Evolutionary conservation across 768 basidiomycete species (phyloP).

Genomic region (Boletus reticulatus): DNA sequence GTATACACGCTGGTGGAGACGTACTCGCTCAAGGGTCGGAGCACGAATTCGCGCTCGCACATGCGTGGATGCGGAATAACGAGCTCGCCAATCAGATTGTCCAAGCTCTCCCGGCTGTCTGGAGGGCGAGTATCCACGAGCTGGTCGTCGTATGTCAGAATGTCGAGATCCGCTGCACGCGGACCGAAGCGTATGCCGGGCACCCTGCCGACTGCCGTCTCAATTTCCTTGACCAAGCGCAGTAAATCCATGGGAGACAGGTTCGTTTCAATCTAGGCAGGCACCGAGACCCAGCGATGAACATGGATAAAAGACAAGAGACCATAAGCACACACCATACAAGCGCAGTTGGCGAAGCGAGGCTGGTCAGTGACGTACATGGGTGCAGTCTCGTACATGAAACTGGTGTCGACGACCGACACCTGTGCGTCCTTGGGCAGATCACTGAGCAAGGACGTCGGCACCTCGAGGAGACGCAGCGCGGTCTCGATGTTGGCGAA

Average conservation of each 20-base stretch:
- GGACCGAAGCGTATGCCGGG: slow-evolving; percentile 84
- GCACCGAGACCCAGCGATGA: background rate
- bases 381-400: slow-evolving; percentile 91
- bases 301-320: background rate
- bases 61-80: slow-evolving; percentile 83
- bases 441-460: slow-evolving; percentile 28
- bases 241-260: slow-evolving; percentile 60
- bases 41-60: slow-evolving; percentile 86
- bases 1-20: background rate
- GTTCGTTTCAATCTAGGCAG: slow-evolving; percentile 66
- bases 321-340: slow-evolving; percentile 56
- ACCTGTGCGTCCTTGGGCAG: slow-evolving; percentile 27
- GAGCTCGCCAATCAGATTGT: slow-evolving; percentile 64
- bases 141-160: slow-evolving; percentile 68
- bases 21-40: slow-evolving; percentile 87
- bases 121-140: slow-evolving; percentile 56
- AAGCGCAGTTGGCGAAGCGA: slow-evolving; percentile 84
- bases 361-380: slow-evolving; percentile 97
- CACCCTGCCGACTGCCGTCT: slow-evolving; percentile 71
- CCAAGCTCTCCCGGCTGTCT: slow-evolving; percentile 46
- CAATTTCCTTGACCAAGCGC: slow-evolving; percentile 66
- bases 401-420: slow-evolving; percentile 71
- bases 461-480: slow-evolving; percentile 64
- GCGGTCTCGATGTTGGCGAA: slow-evolving; percentile 81
- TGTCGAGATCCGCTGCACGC: slow-evolving; percentile 85